A percentile compares a stretch with the other conserved stretches of the same genome.
Evolutionary conservation across 768 basidiomycete species (phyloP).

Genomic region (Boletus rubropictus): DNA sequence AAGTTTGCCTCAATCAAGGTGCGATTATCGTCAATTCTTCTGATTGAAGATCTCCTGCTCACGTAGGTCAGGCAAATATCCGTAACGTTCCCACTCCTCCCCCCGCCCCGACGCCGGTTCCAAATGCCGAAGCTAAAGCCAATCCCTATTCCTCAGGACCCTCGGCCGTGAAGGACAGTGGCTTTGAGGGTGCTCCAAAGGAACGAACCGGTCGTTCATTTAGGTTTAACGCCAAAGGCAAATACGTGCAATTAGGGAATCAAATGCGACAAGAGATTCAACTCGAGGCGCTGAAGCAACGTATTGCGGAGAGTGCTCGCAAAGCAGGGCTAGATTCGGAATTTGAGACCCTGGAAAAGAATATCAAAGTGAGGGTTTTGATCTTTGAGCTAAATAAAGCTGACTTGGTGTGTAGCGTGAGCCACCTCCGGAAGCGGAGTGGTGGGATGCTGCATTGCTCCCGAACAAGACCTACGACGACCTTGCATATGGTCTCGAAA

Average conservation of each 20-base stretch:
- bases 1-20: conserved; percentile 97
- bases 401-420: conserved; percentile 48
- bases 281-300: conserved; percentile 85
- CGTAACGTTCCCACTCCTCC: conserved; percentile 68
- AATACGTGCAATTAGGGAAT: conserved; percentile 72
- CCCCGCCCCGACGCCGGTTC: conserved; percentile 32
- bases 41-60: neutral
- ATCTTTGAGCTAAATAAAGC: neutral
- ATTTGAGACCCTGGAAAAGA: conserved; percentile 84
- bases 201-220: conserved; percentile 67
- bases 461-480: conserved; percentile 79
- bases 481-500: conserved; percentile 48
- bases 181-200: conserved; percentile 68
- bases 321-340: conserved; percentile 96
- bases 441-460: conserved; percentile 93
- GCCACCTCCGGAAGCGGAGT: conserved; percentile 86
- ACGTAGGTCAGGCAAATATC: conserved; percentile 54
- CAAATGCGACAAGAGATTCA: conserved; percentile 70
- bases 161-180: conserved; percentile 47
- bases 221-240: conserved; percentile 89
- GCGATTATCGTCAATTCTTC: conserved; percentile 7
- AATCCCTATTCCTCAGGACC: conserved; percentile 74
- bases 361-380: conserved; percentile 59
- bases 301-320: conserved; percentile 87
- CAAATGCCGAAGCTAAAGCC: conserved; percentile 39